phyloP scores from a whole-genome alignment of 805 yeast species.

The Zygoascus ofunaensis region DNA sequence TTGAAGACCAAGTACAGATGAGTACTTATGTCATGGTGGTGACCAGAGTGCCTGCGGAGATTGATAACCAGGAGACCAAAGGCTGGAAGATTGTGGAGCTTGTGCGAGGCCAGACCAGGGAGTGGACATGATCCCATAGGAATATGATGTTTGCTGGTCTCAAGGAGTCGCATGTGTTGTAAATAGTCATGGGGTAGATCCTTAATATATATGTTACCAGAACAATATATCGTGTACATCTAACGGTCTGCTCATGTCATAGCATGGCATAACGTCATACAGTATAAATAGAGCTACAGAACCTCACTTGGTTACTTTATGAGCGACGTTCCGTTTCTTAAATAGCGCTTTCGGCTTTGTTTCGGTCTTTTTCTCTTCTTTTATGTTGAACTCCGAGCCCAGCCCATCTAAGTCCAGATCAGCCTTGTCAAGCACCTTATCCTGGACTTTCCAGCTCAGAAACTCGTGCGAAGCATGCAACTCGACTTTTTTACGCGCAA shows the following conservation, averaged over 20 bases:
- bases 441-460: constrained; percentile 8
- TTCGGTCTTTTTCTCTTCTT: no score
- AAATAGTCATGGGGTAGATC: constrained; percentile 3
- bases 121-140: constrained; percentile 60
- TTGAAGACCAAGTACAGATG: constrained; percentile 84
- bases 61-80: constrained; percentile 82
- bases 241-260: no score
- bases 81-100: constrained; percentile 97
- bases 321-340: no score
- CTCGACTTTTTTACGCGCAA: not conserved
- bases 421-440: constrained; percentile 1
- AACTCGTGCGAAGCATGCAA: constrained; percentile 4
- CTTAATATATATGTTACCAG: no score
- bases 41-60: constrained; percentile 85
- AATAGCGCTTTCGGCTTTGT: no score
- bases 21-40: constrained; percentile 95
- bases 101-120: constrained; percentile 87
- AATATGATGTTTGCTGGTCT: no score
- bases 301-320: no score
- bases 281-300: no score
- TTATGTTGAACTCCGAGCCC: no score
- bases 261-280: no score
- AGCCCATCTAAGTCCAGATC: not conserved
- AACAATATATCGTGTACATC: no score
- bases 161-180: constrained; percentile 2